Base-by-base conservation (phyloP, 495 filamentous ascomycete species). In the Jackrogersella minutella region DNA sequence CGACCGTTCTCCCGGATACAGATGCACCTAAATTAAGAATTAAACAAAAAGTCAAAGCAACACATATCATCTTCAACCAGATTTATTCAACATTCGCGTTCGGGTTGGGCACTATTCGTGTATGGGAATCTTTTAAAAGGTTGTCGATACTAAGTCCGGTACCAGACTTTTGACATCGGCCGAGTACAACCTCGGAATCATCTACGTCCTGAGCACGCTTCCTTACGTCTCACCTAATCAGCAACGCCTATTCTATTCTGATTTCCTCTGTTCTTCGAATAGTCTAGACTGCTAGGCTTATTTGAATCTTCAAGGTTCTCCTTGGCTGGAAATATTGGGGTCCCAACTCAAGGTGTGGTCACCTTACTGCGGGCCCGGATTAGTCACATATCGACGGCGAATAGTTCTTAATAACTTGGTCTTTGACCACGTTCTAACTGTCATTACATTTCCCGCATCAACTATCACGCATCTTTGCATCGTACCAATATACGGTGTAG, bases 51-150 rank as follows among this genome's bases (percentile, higher is more conserved):
- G 40, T 10, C 9, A 9, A 10, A 53, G 13, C 11, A 16, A 4
- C n/a, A 19, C 47, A 34, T 54, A 34, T n/a, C 51, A 10, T 26
- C 6, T 10, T 24, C 11, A 19, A 19, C 11, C 33, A 8, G 34
- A 24, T 7, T 16, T 26, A 49, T 61, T 39, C 37, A 17, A 14
- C 28, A n/a, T n/a, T n/a, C n/a, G n/a, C n/a, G n/a, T n/a, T n/a
- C n/a, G n/a, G n/a, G n/a, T n/a, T n/a, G n/a, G n/a, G n/a, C n/a
- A n/a, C n/a, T n/a, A n/a, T n/a, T n/a, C n/a, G n/a, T n/a, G n/a
- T n/a, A n/a, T n/a, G n/a, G n/a, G n/a, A n/a, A 10, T 34, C 7
- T 10, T 53, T 39, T 44, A 62, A 62, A 62, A 47, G 49, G 30
- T 0, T 14, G 6, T 41, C 5, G 37, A 44, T 54, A 22, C 39